A percentile compares a stretch with the other conserved stretches of the same genome.
Conservation (phyloP, 768 basidiomycete species). For the Tricholomella constricta region DNA sequence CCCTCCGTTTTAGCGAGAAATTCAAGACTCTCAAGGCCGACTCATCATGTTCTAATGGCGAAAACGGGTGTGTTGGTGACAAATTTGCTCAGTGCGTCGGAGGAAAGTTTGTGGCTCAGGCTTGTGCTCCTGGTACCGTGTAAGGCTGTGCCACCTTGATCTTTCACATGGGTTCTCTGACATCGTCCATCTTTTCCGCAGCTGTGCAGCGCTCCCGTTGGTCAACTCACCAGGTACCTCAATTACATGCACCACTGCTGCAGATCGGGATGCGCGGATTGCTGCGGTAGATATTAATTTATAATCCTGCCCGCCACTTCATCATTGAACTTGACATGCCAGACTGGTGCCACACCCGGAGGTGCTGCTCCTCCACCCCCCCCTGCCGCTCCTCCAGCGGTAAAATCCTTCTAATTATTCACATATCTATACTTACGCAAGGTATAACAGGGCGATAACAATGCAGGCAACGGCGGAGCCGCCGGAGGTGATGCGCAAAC, state of each 20-base stretch:
- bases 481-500: conserved; percentile 42
- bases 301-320: conserved; percentile 17
- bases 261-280: conserved; percentile 49
- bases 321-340: neutral
- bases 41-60: conserved; percentile 38
- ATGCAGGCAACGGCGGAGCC: neutral
- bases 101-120: conserved; percentile 42
- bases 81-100: conserved; percentile 59
- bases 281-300: conserved; percentile 31
- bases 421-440: too few relatives aligned
- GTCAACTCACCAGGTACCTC: conserved; percentile 50
- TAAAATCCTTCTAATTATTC: neutral
- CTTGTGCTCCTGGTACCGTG: conserved; percentile 39
- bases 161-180: neutral
- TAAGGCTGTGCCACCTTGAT: conserved; percentile 18
- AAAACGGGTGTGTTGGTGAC: conserved; percentile 50
- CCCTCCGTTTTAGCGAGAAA: conserved; percentile 25
- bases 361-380: conserved; percentile 1
- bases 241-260: conserved; percentile 52
- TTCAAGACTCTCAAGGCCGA: conserved; percentile 34
- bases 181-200: conserved; percentile 18
- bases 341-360: conserved; percentile 15
- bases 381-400: neutral
- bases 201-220: conserved; percentile 55
- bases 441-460: neutral